A percentile compares a stretch with the other conserved stretches of the same genome.
Evolutionary conservation across 164 flowering plant genomes (phyloP).

Genomic region (Piper longum): DNA sequence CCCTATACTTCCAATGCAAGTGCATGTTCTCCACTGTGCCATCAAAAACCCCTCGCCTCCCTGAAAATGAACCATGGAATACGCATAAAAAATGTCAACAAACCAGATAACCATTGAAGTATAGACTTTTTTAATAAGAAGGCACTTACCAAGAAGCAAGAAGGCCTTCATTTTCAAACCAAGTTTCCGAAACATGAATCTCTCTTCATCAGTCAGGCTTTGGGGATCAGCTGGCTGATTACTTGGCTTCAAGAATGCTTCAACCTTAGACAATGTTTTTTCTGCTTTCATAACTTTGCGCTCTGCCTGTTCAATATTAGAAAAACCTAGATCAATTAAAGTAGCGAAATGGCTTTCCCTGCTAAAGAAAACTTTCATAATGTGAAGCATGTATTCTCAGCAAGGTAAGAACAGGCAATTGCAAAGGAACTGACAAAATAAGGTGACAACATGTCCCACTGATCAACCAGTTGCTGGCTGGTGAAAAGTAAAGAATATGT

Average conservation of each 20-base stretch:
- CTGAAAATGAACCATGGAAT: constrained; percentile 25
- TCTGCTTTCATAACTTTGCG: constrained; percentile 59
- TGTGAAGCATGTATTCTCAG: background rate
- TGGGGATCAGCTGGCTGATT: constrained; percentile 50
- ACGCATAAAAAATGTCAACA: too few species aligned
- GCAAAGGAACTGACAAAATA: background rate
- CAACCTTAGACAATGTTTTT: constrained; percentile 59
- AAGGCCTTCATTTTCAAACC: constrained; percentile 92
- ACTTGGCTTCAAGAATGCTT: constrained; percentile 54
- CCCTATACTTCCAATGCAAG: constrained; percentile 96
- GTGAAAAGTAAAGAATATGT: too few species aligned
- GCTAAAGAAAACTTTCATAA: background rate
- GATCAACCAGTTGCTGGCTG: too few species aligned
- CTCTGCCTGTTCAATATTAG: constrained; percentile 43
- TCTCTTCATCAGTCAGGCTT: constrained; percentile 83
- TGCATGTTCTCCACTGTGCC: constrained; percentile 98
- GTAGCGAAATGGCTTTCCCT: background rate
- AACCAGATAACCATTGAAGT: background rate
- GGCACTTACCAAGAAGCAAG: constrained; percentile 65
- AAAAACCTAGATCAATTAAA: background rate
- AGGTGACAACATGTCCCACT: too few species aligned
- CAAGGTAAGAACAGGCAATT: background rate
- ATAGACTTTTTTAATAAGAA: too few species aligned
- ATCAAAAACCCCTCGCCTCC: constrained; percentile 92
- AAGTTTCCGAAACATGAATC: constrained; percentile 89